These are phyloP conservation scores for Fusarium chuoi DNA, from an alignment of 2,329 filamentous ascomycete genomes.

Conservation along the genomic window DNA sequence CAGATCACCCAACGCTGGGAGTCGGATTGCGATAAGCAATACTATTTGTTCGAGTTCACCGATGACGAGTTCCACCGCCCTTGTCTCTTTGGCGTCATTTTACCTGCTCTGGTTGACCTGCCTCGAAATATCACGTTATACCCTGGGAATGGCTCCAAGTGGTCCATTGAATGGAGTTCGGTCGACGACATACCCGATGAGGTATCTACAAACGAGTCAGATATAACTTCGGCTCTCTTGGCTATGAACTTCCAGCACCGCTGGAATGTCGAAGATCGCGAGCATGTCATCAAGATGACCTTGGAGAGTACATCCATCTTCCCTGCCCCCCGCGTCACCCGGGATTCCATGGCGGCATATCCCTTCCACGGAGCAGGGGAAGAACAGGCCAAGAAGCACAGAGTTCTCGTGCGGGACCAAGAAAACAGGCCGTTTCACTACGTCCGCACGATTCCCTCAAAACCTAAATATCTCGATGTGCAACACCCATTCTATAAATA, in stretches of 20 bases:
- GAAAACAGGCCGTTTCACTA: constrained; percentile 54
- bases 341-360: constrained; percentile 47
- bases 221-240: constrained; percentile 60
- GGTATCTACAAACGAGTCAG: constrained; percentile 37
- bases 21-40: constrained; percentile 24
- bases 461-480: constrained; percentile 56
- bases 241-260: constrained; percentile 61
- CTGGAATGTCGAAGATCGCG: constrained; percentile 51
- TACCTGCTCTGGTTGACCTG: constrained; percentile 56
- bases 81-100: constrained; percentile 53
- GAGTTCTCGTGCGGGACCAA: constrained; percentile 55
- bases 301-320: constrained; percentile 20
- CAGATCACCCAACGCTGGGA: constrained; percentile 57
- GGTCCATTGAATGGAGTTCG: constrained; percentile 45
- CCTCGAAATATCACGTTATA: constrained; percentile 54
- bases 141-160: constrained; percentile 50
- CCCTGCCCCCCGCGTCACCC: constrained; percentile 30
- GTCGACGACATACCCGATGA: constrained; percentile 29
- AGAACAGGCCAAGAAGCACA: constrained; percentile 30
- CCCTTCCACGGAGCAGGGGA: constrained; percentile 41
- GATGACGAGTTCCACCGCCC: constrained; percentile 46
- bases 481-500: constrained; percentile 51
- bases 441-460: constrained; percentile 53
- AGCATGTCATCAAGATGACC: constrained; percentile 57
- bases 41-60: constrained; percentile 48